Conservation (phyloP, 257 asterid genomes). For the Solanum pinnatisectum region DNA sequence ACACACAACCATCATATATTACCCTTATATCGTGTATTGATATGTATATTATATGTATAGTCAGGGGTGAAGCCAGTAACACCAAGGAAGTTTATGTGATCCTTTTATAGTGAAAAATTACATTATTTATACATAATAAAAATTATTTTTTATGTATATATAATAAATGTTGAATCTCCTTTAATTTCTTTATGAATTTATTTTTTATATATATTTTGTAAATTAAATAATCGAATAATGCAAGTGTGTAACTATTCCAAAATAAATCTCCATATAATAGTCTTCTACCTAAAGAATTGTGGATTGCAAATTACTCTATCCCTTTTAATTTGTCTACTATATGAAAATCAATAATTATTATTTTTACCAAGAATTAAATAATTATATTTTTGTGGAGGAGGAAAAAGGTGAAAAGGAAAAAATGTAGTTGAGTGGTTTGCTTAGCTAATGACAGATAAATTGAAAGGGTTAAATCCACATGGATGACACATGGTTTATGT, state of each 20-base stretch:
- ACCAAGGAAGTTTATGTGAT: too few relatives aligned
- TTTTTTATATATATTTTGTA: not conserved
- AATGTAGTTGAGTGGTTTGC: conserved; percentile 19
- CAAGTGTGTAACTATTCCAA: not conserved
- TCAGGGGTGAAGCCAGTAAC: too few relatives aligned
- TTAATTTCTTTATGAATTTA: too few relatives aligned
- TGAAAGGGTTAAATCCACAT: conserved; percentile 29
- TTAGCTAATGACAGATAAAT: conserved; percentile 23
- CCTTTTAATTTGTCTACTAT: too few relatives aligned
- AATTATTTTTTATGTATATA: too few relatives aligned
- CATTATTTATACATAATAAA: too few relatives aligned
- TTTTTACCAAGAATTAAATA: not conserved
- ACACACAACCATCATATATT: too few relatives aligned
- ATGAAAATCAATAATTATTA: not conserved
- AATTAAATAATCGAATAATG: not conserved
- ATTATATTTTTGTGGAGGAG: not conserved
- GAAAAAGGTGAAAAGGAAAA: not conserved
- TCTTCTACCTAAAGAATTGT: conserved; percentile 7
- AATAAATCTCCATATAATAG: not conserved
- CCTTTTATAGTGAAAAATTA: too few relatives aligned
- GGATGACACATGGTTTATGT: conserved; percentile 24
- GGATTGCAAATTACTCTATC: not conserved
- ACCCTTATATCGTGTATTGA: too few relatives aligned
- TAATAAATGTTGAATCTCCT: too few relatives aligned
- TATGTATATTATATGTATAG: too few relatives aligned